Evolutionary conservation across 495 filamentous ascomycete species (phyloP).

Genomic region (Penicillium cosmopolitanum): DNA sequence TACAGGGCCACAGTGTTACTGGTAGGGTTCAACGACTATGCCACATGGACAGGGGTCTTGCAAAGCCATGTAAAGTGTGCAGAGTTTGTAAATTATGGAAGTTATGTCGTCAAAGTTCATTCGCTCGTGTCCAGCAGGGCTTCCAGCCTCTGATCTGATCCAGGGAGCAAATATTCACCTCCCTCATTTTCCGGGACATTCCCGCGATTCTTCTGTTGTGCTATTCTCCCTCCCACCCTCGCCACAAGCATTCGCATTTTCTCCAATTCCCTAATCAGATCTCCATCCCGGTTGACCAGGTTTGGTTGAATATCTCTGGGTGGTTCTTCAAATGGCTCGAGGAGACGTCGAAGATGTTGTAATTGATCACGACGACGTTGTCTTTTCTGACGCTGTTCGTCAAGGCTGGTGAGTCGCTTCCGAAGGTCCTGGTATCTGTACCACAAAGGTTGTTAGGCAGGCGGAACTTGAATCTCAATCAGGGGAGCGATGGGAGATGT

Average conservation of each 20-base stretch:
- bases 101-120: conserved; percentile 35
- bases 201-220: conserved; percentile 35
- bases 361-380: conserved; percentile 60
- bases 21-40: conserved; percentile 3
- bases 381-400: conserved; percentile 54
- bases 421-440: conserved; percentile 62
- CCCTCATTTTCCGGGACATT: conserved; percentile 15
- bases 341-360: conserved; percentile 56
- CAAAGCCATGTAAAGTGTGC: conserved; percentile 7
- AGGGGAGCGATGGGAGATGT: conserved; percentile 12
- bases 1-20: conserved; percentile 12
- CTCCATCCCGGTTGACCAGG: conserved; percentile 73
- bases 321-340: conserved; percentile 62
- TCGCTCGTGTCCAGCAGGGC: conserved; percentile 35
- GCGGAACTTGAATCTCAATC: conserved; percentile 24
- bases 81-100: neutral
- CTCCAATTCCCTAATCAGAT: conserved; percentile 71
- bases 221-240: conserved; percentile 66
- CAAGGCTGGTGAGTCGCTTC: conserved; percentile 53
- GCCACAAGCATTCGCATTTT: conserved; percentile 76
- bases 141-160: conserved; percentile 39
- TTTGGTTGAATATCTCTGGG: conserved; percentile 72
- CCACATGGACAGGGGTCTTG: conserved; percentile 17
- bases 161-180: conserved; percentile 30
- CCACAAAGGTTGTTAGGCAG: conserved; percentile 31